Conservation (phyloP, 768 basidiomycete species). For the Mycena rebaudengoi region DNA sequence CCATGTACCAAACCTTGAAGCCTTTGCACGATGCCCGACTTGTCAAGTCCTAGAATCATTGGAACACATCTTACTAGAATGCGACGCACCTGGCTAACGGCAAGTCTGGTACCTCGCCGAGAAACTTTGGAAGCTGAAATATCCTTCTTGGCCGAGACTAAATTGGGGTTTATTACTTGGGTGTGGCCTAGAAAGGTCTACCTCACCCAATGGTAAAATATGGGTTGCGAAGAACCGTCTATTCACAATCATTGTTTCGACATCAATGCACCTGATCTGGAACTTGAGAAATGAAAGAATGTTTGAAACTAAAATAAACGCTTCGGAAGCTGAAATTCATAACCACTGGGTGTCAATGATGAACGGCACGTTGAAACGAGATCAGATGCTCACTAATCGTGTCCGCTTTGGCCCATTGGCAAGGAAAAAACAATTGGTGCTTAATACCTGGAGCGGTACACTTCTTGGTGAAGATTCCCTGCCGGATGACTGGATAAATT, state of each 20-base stretch:
- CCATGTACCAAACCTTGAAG: neutral
- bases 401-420: conserved; percentile 1
- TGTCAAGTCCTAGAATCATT: conserved; percentile 1
- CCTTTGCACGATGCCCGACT: neutral
- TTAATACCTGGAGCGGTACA: no score
- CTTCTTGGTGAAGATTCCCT: no score
- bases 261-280: conserved; percentile 10
- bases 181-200: neutral
- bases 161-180: neutral
- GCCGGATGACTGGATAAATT: no score
- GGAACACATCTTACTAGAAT: conserved; percentile 10
- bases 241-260: neutral
- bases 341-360: conserved; percentile 7
- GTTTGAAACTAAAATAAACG: neutral
- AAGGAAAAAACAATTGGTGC: neutral
- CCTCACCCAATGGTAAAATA: neutral
- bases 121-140: neutral
- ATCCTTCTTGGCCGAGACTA: neutral
- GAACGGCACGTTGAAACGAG: neutral
- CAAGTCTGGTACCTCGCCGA: neutral
- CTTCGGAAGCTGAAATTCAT: neutral
- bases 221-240: neutral
- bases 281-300: neutral
- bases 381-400: neutral
- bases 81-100: conserved; percentile 8